A percentile compares a stretch with the other conserved stretches of the same genome.
These are phyloP conservation scores for Alternaria ventricosa DNA, from an alignment of 2,329 filamentous ascomycete species.

Conservation along the genomic window DNA sequence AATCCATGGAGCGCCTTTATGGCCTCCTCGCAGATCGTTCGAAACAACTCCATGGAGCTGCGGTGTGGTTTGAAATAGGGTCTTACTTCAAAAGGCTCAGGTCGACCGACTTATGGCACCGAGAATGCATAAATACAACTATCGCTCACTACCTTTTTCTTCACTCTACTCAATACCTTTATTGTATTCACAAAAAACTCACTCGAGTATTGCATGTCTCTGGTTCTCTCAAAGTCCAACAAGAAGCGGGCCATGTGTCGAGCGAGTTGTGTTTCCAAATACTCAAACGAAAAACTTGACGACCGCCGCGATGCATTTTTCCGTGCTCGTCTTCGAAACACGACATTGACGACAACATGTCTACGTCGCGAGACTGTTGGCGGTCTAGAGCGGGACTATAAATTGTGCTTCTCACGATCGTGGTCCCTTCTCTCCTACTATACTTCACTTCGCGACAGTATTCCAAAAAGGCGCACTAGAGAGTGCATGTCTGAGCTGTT, in stretches of 20 bases:
- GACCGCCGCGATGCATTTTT: not conserved
- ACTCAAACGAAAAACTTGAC: fast-evolving
- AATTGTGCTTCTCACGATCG: not conserved
- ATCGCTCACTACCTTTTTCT: not conserved
- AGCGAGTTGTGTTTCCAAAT: not conserved
- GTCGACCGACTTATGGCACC: not conserved
- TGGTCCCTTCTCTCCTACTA: not conserved
- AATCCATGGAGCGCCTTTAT: not conserved
- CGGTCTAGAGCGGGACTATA: not conserved
- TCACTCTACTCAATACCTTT: not conserved
- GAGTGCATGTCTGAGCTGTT: not conserved
- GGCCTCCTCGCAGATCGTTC: fast-evolving
- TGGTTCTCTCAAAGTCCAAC: not conserved
- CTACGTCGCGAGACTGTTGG: not conserved
- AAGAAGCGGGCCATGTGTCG: not conserved
- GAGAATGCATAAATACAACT: not conserved
- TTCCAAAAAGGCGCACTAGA: no score
- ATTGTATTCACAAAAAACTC: not conserved
- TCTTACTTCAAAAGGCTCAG: not conserved
- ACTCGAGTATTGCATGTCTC: not conserved
- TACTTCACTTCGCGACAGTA: no score
- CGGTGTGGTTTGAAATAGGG: not conserved
- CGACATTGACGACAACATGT: fast-evolving
- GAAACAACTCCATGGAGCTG: not conserved
- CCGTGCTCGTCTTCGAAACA: not conserved